These are phyloP conservation scores for Zymoseptoria ardabiliae DNA, from an alignment of 2,329 filamentous ascomycete species.

Conservation along the genomic window DNA sequence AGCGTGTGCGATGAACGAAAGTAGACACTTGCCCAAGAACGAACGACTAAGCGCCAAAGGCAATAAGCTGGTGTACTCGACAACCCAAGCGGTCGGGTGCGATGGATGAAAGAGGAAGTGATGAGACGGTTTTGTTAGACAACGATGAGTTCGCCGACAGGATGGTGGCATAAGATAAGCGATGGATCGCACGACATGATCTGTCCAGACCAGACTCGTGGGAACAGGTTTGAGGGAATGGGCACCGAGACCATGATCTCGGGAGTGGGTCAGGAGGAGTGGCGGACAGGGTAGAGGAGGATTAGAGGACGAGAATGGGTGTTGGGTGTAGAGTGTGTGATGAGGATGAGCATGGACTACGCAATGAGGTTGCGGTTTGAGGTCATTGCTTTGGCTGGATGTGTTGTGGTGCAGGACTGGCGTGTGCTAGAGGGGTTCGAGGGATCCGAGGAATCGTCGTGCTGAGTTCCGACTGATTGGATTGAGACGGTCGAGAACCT, in stretches of 20 bases:
- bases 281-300: neutral
- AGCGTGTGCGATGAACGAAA: neutral
- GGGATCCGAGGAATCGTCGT: neutral
- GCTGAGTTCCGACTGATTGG: neutral
- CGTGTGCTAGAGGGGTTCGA: neutral
- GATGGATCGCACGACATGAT: slow-evolving; percentile 23
- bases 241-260: neutral
- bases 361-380: neutral
- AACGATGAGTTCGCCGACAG: neutral
- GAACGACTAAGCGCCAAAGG: neutral
- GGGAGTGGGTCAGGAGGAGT: neutral
- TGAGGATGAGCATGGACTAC: neutral
- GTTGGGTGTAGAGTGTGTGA: neutral
- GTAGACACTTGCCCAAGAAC: neutral
- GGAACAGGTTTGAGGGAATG: slow-evolving; percentile 9
- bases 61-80: neutral
- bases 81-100: neutral
- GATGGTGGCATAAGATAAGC: slow-evolving; percentile 18
- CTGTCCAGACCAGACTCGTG: slow-evolving; percentile 19
- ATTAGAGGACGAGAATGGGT: neutral
- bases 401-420: neutral
- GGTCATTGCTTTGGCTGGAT: neutral
- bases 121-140: neutral
- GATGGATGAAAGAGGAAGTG: neutral
- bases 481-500: neutral